Conservation (phyloP, 805 yeast genomes). For the Saccharomycopsis javanensis region DNA sequence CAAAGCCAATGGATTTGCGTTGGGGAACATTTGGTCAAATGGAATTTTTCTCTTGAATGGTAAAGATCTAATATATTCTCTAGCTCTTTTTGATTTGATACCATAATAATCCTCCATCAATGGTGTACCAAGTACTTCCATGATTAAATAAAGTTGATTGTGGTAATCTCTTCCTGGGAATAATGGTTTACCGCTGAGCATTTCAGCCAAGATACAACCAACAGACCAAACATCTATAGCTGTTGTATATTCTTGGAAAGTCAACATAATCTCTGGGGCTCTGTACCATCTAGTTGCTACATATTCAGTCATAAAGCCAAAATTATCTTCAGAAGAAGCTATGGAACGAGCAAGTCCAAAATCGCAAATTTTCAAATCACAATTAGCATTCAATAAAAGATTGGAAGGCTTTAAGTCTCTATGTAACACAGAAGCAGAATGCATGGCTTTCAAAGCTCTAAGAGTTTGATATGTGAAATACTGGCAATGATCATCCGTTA, state of each 20-base stretch:
- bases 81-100: slow-evolving; percentile 64
- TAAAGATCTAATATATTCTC: slow-evolving; percentile 63
- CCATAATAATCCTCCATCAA: slow-evolving; percentile 62
- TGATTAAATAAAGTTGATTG: slow-evolving; percentile 55
- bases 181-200: slow-evolving; percentile 50
- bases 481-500: slow-evolving; percentile 60
- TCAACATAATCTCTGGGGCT: slow-evolving; percentile 76
- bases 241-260: slow-evolving; percentile 60
- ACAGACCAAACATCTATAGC: slow-evolving; percentile 78
- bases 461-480: slow-evolving; percentile 63
- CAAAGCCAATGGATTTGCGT: slow-evolving; percentile 36
- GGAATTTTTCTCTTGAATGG: slow-evolving; percentile 53
- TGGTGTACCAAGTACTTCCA: slow-evolving; percentile 67
- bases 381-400: slow-evolving; percentile 53
- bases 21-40: slow-evolving; percentile 39
- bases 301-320: slow-evolving; percentile 61
- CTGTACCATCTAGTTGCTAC: slow-evolving; percentile 83
- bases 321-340: slow-evolving; percentile 37
- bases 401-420: slow-evolving; percentile 73
- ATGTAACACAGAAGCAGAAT: slow-evolving; percentile 64
- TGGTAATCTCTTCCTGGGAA: slow-evolving; percentile 72
- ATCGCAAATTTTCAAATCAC: slow-evolving; percentile 72
- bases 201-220: slow-evolving; percentile 69
- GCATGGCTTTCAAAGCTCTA: slow-evolving; percentile 61
- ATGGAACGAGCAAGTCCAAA: slow-evolving; percentile 62